Evolutionary conservation across 1,284 basidiomycete species (phyloP).

Genomic region (Sphagnurus paluster): DNA sequence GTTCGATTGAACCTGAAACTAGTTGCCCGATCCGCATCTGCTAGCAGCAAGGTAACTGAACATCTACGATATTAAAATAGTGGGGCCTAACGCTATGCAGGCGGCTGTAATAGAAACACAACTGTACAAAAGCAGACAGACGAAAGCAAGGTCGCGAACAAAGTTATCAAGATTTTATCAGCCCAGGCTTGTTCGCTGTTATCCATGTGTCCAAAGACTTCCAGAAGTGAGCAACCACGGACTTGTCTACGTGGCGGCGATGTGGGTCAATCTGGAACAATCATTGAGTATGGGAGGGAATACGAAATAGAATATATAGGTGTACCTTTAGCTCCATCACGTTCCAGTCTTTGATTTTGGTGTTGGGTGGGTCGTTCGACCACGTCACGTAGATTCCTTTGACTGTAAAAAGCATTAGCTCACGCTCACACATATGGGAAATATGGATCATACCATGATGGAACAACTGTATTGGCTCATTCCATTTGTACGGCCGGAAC

Average conservation of each 20-base stretch:
- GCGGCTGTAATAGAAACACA: neutral
- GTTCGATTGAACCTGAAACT: too few species aligned
- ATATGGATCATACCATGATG: conserved; percentile 74
- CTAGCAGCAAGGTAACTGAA: too few species aligned
- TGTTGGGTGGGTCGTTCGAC: conserved; percentile 87
- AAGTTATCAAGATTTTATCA: conserved; percentile 44
- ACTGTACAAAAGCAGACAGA: neutral
- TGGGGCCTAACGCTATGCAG: too few species aligned
- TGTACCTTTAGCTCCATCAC: conserved; percentile 87
- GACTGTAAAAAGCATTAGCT: conserved; percentile 47
- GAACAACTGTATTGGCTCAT: conserved; percentile 87
- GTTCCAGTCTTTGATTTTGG: conserved; percentile 94
- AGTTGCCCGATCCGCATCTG: too few species aligned
- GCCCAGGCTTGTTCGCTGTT: conserved; percentile 72
- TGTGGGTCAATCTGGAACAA: conserved; percentile 77
- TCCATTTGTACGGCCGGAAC: conserved; percentile 96
- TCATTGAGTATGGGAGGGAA: neutral
- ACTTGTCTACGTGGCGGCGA: conserved; percentile 93
- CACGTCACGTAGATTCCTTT: conserved; percentile 93
- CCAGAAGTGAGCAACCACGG: conserved; percentile 95
- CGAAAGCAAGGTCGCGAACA: neutral
- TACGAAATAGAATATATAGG: neutral
- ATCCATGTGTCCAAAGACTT: conserved; percentile 88
- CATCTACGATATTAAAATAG: neutral
- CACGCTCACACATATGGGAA: neutral